Conservation (phyloP, 306 rosid species). For the Hippophae gyantsensis region DNA sequence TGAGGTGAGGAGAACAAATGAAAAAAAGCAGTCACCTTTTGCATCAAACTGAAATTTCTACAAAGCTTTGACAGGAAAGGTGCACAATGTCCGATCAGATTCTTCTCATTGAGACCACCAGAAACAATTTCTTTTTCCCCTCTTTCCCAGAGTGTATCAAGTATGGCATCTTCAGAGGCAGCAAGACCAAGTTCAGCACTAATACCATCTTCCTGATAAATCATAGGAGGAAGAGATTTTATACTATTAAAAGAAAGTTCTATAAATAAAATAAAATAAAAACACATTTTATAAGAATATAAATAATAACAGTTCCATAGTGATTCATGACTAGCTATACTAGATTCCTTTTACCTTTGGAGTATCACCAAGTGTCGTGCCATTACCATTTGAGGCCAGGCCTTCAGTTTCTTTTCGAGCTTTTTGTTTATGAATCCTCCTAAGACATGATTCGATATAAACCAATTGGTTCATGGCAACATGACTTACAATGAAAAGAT, state of each 20-base stretch:
- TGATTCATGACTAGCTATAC: not conserved
- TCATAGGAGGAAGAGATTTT: constrained; percentile 3
- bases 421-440: constrained; percentile 82
- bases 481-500: constrained; percentile 67
- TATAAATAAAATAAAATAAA: not conserved
- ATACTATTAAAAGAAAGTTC: not conserved
- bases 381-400: constrained; percentile 36
- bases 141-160: constrained; percentile 73
- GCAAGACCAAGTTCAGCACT: constrained; percentile 85
- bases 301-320: not conserved
- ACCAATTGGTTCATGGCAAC: constrained; percentile 87
- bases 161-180: constrained; percentile 85
- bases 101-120: constrained; percentile 49
- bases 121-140: constrained; percentile 86
- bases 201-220: constrained; percentile 63
- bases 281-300: not conserved
- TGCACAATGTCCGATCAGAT: constrained; percentile 71
- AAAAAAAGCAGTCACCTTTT: constrained; percentile 49
- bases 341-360: constrained; percentile 39
- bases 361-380: constrained; percentile 28
- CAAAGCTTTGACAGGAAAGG: constrained; percentile 75
- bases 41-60: constrained; percentile 78
- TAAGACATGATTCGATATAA: constrained; percentile 76
- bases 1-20: no score
- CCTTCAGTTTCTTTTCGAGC: constrained; percentile 33